These are phyloP conservation scores for Candida ficus DNA, from an alignment of 805 yeast genomes.

Conservation along the genomic window DNA sequence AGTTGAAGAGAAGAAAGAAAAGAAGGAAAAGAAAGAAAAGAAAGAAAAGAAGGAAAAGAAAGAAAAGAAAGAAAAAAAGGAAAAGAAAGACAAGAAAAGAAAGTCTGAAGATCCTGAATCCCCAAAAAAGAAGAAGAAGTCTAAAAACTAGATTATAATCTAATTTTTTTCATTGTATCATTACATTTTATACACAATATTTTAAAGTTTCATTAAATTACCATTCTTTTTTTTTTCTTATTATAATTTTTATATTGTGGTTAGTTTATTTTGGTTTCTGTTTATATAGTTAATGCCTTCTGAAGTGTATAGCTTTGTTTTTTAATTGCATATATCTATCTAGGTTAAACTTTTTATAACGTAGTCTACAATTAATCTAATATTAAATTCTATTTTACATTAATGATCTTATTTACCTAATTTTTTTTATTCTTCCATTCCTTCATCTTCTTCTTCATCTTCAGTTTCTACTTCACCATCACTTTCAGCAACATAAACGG, in stretches of 20 bases:
- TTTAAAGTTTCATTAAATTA: background rate
- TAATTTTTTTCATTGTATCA: background rate
- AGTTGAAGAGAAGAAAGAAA: constrained; percentile 36
- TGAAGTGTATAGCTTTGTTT: constrained; percentile 1
- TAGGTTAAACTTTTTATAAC: too few species aligned
- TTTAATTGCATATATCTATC: constrained; percentile 7
- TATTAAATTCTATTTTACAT: background rate
- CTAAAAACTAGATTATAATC: constrained; percentile 10
- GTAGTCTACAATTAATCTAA: too few species aligned
- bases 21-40: constrained; percentile 44
- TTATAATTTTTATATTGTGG: constrained; percentile 2
- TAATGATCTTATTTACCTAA: too few species aligned
- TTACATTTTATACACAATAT: background rate
- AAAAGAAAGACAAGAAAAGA: constrained; percentile 46
- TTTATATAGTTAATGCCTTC: background rate
- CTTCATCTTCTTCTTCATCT: constrained; percentile 35
- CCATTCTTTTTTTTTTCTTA: background rate
- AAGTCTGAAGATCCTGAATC: constrained; percentile 29
- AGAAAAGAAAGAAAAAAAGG: constrained; percentile 46
- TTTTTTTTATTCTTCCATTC: constrained; percentile 11
- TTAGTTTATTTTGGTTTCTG: constrained; percentile 2
- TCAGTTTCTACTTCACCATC: constrained; percentile 58
- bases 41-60: constrained; percentile 49
- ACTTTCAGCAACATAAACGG: constrained; percentile 57
- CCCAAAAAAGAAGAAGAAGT: constrained; percentile 34